These are phyloP conservation scores for Eucalyptus regnans DNA, from an alignment of 345 rosid genomes.

Conservation along the genomic window DNA sequence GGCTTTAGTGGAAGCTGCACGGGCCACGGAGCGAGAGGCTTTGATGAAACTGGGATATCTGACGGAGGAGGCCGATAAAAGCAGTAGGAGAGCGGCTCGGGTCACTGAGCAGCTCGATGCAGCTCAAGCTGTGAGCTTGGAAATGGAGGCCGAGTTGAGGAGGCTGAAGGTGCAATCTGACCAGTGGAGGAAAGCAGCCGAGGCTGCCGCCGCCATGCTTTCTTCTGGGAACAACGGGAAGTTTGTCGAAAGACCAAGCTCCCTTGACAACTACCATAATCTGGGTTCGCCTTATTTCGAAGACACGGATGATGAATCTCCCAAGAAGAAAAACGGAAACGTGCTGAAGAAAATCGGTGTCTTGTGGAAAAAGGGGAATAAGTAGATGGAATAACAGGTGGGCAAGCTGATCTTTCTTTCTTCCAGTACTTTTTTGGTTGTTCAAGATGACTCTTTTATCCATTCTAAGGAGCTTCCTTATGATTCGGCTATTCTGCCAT, in stretches of 20 bases:
- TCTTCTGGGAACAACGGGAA: constrained; percentile 68
- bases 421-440: background rate
- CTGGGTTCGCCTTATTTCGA: constrained; percentile 61
- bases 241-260: constrained; percentile 44
- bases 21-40: constrained; percentile 53
- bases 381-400: constrained; percentile 7
- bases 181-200: constrained; percentile 99
- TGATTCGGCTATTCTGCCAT: background rate
- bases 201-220: constrained; percentile 87
- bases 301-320: constrained; percentile 80
- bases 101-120: constrained; percentile 67
- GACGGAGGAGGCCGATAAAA: constrained; percentile 67
- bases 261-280: constrained; percentile 35
- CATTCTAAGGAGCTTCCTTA: background rate
- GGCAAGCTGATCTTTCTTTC: background rate
- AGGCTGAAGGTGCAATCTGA: constrained; percentile 89
- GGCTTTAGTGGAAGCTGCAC: constrained; percentile 24
- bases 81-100: constrained; percentile 48
- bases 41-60: constrained; percentile 39
- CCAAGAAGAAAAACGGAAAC: constrained; percentile 85
- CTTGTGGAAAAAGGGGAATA: constrained; percentile 82
- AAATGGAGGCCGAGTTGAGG: constrained; percentile 81
- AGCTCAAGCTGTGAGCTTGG: constrained; percentile 57
- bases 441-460: background rate
- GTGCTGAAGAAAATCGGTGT: constrained; percentile 89